These are phyloP conservation scores for Tricholoma bakamatsutake DNA, from an alignment of 768 basidiomycete genomes.

Conservation along the genomic window DNA sequence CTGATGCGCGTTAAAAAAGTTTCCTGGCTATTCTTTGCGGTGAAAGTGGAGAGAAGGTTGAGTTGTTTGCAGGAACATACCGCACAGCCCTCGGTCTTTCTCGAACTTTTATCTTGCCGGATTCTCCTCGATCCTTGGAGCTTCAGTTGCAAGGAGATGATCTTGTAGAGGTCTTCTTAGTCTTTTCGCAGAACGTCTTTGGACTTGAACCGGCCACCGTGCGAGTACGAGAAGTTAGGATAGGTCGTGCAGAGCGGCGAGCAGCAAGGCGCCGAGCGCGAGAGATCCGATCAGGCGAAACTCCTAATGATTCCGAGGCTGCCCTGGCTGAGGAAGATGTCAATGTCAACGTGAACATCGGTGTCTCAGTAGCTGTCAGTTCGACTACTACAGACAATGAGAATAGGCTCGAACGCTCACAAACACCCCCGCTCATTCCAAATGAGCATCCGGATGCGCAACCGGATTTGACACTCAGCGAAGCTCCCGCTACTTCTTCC, in stretches of 20 bases:
- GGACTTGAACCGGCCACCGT: conserved; percentile 91
- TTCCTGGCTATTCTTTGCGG: conserved; percentile 92
- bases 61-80: conserved; percentile 88
- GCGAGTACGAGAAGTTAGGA: conserved; percentile 88
- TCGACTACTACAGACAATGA: conserved; percentile 30
- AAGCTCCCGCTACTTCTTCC: conserved; percentile 28
- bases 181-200: conserved; percentile 89
- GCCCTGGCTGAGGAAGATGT: conserved; percentile 45
- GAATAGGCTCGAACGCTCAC: conserved; percentile 25
- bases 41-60: conserved; percentile 89
- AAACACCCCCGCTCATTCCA: conserved; percentile 35
- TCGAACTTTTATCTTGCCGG: conserved; percentile 89
- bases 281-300: conserved; percentile 53
- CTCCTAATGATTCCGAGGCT: conserved; percentile 38
- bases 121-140: conserved; percentile 83
- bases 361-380: conserved; percentile 47
- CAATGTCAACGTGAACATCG: conserved; percentile 57
- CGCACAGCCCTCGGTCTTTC: conserved; percentile 85
- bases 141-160: conserved; percentile 90
- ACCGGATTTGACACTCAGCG: conserved; percentile 25
- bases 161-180: conserved; percentile 85
- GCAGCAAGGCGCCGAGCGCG: conserved; percentile 78
- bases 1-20: conserved; percentile 32
- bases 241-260: conserved; percentile 81
- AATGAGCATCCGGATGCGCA: conserved; percentile 37